phyloP scores from a whole-genome alignment of 495 filamentous ascomycete genomes.

The Schizothecium vesticola region DNA sequence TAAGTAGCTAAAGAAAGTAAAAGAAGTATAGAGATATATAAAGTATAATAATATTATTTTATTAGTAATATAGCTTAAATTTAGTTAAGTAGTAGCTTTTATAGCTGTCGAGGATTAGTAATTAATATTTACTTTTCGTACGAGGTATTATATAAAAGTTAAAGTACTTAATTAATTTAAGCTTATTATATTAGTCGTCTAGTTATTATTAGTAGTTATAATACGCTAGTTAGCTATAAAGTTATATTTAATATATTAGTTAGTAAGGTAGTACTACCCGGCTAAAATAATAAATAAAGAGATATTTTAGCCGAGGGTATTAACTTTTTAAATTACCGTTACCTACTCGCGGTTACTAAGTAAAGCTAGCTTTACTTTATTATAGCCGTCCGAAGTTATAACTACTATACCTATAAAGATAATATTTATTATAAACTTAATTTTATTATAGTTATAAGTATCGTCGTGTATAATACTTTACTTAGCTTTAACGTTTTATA shows the following conservation, averaged over 20 bases:
- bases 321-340: no score
- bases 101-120: slow-evolving; percentile 2
- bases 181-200: slow-evolving; percentile 4
- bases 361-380: not conserved
- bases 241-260: not conserved
- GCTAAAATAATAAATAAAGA: not conserved
- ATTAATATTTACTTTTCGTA: slow-evolving; percentile 1
- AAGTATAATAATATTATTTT: no score
- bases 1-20: no score
- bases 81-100: not conserved
- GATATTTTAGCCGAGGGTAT: no score
- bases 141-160: not conserved
- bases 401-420: no score
- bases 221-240: not conserved
- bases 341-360: not conserved
- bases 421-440: no score
- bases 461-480: no score
- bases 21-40: no score
- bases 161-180: not conserved
- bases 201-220: not conserved
- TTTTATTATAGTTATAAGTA: no score
- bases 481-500: no score
- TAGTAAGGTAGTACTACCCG: not conserved
- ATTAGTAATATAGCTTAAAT: slow-evolving; percentile 7
- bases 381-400: not conserved